A percentile compares a stretch with the other conserved stretches of the same genome.
phyloP scores from a whole-genome alignment of 805 yeast species.

The Cyberlindnera galapagoensis region DNA sequence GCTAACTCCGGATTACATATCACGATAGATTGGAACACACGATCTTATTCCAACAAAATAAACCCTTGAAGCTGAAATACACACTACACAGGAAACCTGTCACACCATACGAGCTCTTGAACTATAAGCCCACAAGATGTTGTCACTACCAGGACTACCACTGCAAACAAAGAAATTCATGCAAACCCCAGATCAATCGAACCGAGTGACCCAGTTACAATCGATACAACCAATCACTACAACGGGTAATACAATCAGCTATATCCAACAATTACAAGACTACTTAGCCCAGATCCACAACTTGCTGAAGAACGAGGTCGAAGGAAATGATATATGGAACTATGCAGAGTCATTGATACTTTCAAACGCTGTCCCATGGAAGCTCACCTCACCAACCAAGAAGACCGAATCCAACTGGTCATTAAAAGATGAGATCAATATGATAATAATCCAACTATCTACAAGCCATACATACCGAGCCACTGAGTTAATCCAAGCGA shows the following conservation, averaged over 20 bases:
- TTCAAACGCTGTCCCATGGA: slow-evolving; percentile 14
- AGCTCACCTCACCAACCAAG: slow-evolving; percentile 2
- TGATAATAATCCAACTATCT: slow-evolving; percentile 1
- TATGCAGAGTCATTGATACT: not conserved
- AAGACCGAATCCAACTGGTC: slow-evolving; percentile 17
- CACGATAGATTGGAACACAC: too few species aligned
- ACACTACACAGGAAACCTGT: too few species aligned
- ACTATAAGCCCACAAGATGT: too few species aligned
- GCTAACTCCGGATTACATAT: too few species aligned
- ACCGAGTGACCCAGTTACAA: too few species aligned
- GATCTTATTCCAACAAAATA: too few species aligned
- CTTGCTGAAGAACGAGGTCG: not conserved
- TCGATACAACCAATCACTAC: too few species aligned
- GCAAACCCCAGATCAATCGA: too few species aligned
- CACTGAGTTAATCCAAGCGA: not conserved
- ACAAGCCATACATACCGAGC: not conserved
- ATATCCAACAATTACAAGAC: slow-evolving; percentile 3
- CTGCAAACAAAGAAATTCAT: too few species aligned
- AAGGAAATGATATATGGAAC: not conserved
- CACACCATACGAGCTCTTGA: too few species aligned
- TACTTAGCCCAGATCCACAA: not conserved
- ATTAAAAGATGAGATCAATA: slow-evolving; percentile 14
- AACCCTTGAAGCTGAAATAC: too few species aligned
- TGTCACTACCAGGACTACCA: too few species aligned
- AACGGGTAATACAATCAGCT: not conserved